Conservation (phyloP, 352 stramenopile genomes). For the Phytopythium sindhum region DNA sequence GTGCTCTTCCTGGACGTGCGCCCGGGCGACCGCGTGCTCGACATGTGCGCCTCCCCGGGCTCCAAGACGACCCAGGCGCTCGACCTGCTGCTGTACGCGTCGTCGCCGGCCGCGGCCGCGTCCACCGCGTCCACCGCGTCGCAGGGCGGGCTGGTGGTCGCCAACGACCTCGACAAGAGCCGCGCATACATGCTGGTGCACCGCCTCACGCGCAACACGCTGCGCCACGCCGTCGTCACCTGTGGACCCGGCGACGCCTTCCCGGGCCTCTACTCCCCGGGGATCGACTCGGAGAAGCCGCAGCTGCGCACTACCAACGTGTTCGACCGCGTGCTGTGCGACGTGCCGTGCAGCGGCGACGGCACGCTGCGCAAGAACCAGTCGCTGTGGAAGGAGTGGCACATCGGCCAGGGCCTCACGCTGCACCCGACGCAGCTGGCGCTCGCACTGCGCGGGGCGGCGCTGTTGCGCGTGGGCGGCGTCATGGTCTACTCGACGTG, state of each 20-base stretch:
- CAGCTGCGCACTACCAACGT: constrained; percentile 65
- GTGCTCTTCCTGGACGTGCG: constrained; percentile 95
- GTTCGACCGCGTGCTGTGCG: constrained; percentile 98
- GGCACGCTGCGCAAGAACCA: constrained; percentile 98
- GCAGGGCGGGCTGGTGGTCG: constrained; percentile 86
- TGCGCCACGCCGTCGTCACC: constrained; percentile 90
- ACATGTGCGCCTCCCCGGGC: constrained; percentile 95
- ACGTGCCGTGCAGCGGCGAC: constrained; percentile 98
- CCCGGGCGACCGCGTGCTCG: constrained; percentile 72
- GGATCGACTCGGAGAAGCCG: constrained; percentile 12
- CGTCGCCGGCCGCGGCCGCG: not conserved
- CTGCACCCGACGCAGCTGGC: constrained; percentile 93
- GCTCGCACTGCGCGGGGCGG: constrained; percentile 90
- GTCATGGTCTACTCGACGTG: constrained; percentile 97
- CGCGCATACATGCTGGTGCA: constrained; percentile 98
- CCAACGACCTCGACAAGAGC: constrained; percentile 96
- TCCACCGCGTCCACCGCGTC: constrained; percentile 10
- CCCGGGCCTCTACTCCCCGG: constrained; percentile 80
- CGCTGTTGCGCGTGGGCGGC: constrained; percentile 88
- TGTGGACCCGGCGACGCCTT: constrained; percentile 92
- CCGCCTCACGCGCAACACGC: constrained; percentile 84
- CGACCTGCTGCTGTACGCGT: constrained; percentile 60
- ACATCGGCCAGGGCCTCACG: constrained; percentile 85
- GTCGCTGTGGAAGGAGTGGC: constrained; percentile 93
- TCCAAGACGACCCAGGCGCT: constrained; percentile 99